Percentiles rank a stretch among this genome's conserved stretches.
Evolutionary conservation across 192 early-diverging fungal species (phyloP).

Genomic region (Linnemannia exigua): DNA sequence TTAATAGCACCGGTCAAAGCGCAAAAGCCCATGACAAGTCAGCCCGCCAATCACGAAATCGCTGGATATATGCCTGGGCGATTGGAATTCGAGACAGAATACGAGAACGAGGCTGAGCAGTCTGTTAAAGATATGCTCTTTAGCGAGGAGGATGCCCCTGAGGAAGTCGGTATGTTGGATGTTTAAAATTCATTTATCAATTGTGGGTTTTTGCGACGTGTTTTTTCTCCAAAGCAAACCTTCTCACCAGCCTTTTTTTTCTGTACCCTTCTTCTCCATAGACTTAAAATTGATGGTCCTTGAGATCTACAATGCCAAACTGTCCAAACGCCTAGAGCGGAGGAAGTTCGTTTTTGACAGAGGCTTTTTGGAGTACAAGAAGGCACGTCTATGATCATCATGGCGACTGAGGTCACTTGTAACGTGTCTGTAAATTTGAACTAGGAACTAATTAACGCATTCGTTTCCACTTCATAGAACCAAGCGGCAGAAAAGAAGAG

Average conservation of each 20-base stretch:
- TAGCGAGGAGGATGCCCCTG: slow-evolving; percentile 85
- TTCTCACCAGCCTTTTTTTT: neutral
- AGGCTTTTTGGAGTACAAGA: slow-evolving; percentile 88
- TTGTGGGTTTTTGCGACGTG: neutral
- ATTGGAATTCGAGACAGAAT: slow-evolving; percentile 96
- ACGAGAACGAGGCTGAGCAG: slow-evolving; percentile 96
- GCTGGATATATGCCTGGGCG: slow-evolving; percentile 98
- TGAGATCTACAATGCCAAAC: slow-evolving; percentile 92
- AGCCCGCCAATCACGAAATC: slow-evolving; percentile 96
- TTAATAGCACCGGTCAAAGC: slow-evolving; percentile 37
- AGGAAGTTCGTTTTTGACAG: slow-evolving; percentile 95
- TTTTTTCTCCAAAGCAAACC: neutral
- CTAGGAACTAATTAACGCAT: neutral
- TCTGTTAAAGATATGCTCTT: slow-evolving; percentile 96
- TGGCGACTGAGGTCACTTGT: neutral
- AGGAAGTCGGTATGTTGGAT: slow-evolving; percentile 78
- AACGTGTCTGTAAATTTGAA: too few species aligned
- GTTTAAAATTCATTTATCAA: neutral
- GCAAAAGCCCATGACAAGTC: slow-evolving; percentile 79
- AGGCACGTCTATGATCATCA: slow-evolving; percentile 50
- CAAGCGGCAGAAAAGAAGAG: slow-evolving; percentile 85
- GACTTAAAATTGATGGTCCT: slow-evolving; percentile 92
- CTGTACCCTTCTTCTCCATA: slow-evolving; percentile 13
- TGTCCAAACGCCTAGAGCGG: slow-evolving; percentile 85
- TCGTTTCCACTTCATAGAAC: slow-evolving; percentile 34